Evolutionary conservation across 2,329 filamentous ascomycete genomes (phyloP).

Genomic region (Talaromyces albobiverticillius): DNA sequence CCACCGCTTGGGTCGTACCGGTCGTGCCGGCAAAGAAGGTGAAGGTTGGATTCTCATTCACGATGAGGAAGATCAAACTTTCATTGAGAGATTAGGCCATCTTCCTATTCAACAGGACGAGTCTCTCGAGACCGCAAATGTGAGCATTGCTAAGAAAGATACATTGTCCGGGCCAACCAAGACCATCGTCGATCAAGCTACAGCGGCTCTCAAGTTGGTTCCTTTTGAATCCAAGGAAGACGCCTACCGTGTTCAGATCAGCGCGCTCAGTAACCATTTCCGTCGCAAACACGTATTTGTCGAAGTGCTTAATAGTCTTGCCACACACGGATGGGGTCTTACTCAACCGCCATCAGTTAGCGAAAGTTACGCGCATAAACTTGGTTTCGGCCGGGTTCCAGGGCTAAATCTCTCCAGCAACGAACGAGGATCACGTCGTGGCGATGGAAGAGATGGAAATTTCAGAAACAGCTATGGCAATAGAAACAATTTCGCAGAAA

Average conservation of each 20-base stretch:
- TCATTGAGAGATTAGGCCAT: slow-evolving; percentile 51
- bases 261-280: slow-evolving; percentile 23
- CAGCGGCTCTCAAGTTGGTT: slow-evolving; percentile 35
- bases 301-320: slow-evolving; percentile 44
- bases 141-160: slow-evolving; percentile 33
- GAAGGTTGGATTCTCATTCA: slow-evolving; percentile 61
- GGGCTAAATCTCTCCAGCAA: slow-evolving; percentile 22
- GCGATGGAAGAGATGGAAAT: not conserved
- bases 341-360: slow-evolving; percentile 37
- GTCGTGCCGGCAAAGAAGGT: slow-evolving; percentile 62
- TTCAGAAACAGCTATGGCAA: not conserved
- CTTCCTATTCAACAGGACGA: slow-evolving; percentile 52
- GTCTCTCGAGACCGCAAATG: slow-evolving; percentile 40
- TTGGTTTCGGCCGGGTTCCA: slow-evolving; percentile 26
- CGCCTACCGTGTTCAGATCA: slow-evolving; percentile 29
- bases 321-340: slow-evolving; percentile 49
- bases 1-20: slow-evolving; percentile 74
- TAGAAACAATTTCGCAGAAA: not conserved
- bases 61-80: slow-evolving; percentile 48
- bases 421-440: not conserved
- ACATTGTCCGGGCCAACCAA: slow-evolving; percentile 15
- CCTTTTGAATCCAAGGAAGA: slow-evolving; percentile 24
- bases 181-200: slow-evolving; percentile 37
- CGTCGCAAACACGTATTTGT: slow-evolving; percentile 38
- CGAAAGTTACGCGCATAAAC: no score